These are phyloP conservation scores for Phytophthora citricola DNA, from an alignment of 352 stramenopile genomes.

Conservation along the genomic window DNA sequence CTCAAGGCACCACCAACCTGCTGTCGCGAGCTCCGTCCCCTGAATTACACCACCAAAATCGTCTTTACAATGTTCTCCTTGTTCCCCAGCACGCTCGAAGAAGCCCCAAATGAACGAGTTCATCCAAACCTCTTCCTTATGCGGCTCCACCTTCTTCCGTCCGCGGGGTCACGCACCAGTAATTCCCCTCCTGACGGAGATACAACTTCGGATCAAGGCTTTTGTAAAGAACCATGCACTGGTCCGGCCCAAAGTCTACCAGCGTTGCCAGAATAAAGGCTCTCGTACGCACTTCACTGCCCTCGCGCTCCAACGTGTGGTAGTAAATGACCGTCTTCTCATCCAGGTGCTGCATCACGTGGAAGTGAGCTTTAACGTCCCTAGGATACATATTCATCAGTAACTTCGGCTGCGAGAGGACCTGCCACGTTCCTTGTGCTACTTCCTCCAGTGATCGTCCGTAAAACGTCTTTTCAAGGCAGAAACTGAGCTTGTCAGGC, in stretches of 20 bases:
- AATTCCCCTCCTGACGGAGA: constrained; percentile 45
- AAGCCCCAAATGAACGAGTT: constrained; percentile 63
- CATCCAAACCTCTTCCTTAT: constrained; percentile 64
- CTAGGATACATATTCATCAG: constrained; percentile 49
- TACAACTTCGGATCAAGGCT: constrained; percentile 53
- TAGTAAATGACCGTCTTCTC: constrained; percentile 66
- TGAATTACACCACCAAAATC: constrained; percentile 64
- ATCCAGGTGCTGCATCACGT: constrained; percentile 63
- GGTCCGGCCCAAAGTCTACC: constrained; percentile 36
- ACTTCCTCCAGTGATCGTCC: constrained; percentile 37
- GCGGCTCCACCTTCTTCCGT: constrained; percentile 44
- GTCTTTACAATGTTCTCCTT: constrained; percentile 44
- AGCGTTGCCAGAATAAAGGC: constrained; percentile 55
- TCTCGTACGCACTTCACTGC: constrained; percentile 46
- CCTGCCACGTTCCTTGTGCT: constrained; percentile 40
- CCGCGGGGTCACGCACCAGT: constrained; percentile 45
- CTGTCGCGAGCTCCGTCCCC: constrained; percentile 50
- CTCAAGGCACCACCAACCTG: constrained; percentile 67
- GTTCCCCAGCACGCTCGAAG: constrained; percentile 39
- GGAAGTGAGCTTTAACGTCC: constrained; percentile 53
- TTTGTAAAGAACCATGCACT: constrained; percentile 50
- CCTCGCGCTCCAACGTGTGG: constrained; percentile 59
- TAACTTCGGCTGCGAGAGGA: constrained; percentile 46
- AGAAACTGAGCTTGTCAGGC: constrained; percentile 55
- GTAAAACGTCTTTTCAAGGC: constrained; percentile 59